A percentile compares a stretch with the other conserved stretches of the same genome.
Evolutionary conservation across 2,329 filamentous ascomycete genomes (phyloP).

Genomic region (Phialophora macrospora): DNA sequence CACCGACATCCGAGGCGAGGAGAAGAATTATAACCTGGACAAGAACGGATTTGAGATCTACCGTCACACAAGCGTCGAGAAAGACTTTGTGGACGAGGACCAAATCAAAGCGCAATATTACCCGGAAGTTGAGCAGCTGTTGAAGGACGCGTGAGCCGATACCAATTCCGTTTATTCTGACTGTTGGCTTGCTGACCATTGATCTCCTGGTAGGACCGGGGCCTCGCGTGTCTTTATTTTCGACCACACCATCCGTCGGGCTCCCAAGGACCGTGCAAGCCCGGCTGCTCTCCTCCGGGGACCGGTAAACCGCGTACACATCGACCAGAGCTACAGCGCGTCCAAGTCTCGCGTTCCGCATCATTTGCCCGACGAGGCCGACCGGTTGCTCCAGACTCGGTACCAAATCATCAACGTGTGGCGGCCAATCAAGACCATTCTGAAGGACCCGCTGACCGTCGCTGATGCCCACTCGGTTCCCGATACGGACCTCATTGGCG

Average conservation of each 20-base stretch:
- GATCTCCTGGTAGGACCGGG: conserved; percentile 55
- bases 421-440: conserved; percentile 58
- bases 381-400: conserved; percentile 50
- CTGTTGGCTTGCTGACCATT: conserved; percentile 24
- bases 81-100: conserved; percentile 45
- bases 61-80: conserved; percentile 45
- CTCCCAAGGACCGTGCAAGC: conserved; percentile 41
- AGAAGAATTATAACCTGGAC: conserved; percentile 51
- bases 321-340: conserved; percentile 56
- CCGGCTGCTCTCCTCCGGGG: conserved; percentile 44
- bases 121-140: conserved; percentile 45
- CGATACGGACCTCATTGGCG: conserved; percentile 57
- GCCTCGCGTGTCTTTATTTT: conserved; percentile 64
- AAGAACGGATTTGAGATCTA: conserved; percentile 49
- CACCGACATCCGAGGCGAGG: conserved; percentile 53
- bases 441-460: conserved; percentile 60
- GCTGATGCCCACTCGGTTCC: conserved; percentile 57
- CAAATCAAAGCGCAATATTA: conserved; percentile 45
- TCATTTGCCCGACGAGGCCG: conserved; percentile 53
- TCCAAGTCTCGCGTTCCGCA: conserved; percentile 50
- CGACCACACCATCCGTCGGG: conserved; percentile 65
- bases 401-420: conserved; percentile 59
- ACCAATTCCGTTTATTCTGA: background rate
- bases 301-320: conserved; percentile 58
- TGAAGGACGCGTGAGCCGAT: conserved; percentile 43